phyloP scores from a whole-genome alignment of 139 green algal genomes.

The Haematococcus lacustris region DNA sequence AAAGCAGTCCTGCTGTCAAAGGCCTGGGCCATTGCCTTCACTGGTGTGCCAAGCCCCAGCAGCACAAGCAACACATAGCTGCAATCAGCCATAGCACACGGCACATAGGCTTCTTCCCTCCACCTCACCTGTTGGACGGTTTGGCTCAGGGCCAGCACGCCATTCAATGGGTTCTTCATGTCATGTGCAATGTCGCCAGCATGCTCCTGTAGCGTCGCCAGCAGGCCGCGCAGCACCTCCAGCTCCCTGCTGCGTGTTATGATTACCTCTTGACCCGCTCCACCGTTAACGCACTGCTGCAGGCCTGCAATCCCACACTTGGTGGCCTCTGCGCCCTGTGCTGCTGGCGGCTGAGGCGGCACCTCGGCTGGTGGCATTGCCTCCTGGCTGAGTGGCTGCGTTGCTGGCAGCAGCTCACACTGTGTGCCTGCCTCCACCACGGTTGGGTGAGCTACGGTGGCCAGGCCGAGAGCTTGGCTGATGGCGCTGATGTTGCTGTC shows the following conservation, averaged over 20 bases:
- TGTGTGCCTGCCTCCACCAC: too few relatives aligned
- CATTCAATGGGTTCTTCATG: slow-evolving; percentile 41
- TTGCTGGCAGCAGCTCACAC: too few relatives aligned
- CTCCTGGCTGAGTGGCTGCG: background rate
- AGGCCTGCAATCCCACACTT: too few relatives aligned
- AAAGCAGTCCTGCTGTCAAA: too few relatives aligned
- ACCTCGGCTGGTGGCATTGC: background rate
- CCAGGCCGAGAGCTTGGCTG: too few relatives aligned
- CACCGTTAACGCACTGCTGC: too few relatives aligned
- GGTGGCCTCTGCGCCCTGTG: background rate
- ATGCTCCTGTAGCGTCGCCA: slow-evolving; percentile 19
- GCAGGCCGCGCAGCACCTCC: too few relatives aligned
- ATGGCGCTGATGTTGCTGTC: too few relatives aligned
- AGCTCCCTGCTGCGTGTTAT: too few relatives aligned
- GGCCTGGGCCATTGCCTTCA: too few relatives aligned
- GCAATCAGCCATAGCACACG: background rate
- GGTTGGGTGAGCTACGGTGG: too few relatives aligned
- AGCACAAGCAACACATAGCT: background rate
- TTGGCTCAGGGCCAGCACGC: slow-evolving; percentile 34
- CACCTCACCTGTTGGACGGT: slow-evolving; percentile 25
- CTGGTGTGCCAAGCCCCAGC: background rate
- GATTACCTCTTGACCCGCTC: too few relatives aligned
- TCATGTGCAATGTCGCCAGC: slow-evolving; percentile 30
- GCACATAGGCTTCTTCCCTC: background rate
- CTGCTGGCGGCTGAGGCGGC: background rate